These are phyloP conservation scores for Stephanodiscus triporus DNA, from an alignment of 108 stramenopile genomes.

Conservation along the genomic window DNA sequence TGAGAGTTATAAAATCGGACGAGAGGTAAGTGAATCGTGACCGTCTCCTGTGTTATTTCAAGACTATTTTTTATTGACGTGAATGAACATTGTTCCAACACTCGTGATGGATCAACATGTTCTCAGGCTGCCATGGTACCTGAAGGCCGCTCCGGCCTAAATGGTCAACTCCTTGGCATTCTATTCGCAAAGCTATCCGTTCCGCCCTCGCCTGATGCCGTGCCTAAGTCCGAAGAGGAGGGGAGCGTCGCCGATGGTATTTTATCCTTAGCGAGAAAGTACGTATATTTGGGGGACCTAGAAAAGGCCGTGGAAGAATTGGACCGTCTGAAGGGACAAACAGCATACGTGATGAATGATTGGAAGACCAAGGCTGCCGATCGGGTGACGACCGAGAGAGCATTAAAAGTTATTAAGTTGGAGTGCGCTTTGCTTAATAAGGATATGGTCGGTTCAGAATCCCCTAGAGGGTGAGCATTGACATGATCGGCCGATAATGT, in stretches of 20 bases:
- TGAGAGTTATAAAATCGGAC: slow-evolving; percentile 57
- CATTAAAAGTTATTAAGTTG: slow-evolving; percentile 80
- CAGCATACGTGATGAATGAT: slow-evolving; percentile 73
- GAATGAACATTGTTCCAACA: neutral
- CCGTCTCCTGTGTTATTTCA: too few relatives aligned
- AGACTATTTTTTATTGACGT: neutral
- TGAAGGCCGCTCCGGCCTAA: slow-evolving; percentile 62
- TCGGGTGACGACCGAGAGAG: slow-evolving; percentile 77
- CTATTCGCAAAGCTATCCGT: slow-evolving; percentile 69
- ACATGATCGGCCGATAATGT: neutral
- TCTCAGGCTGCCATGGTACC: slow-evolving; percentile 74
- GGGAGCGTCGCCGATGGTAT: slow-evolving; percentile 65
- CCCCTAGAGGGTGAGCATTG: neutral
- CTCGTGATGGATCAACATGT: neutral
- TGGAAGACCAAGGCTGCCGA: slow-evolving; percentile 75
- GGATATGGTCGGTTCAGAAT: slow-evolving; percentile 44
- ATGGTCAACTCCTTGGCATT: slow-evolving; percentile 80
- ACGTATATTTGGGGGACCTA: slow-evolving; percentile 77
- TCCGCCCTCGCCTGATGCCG: slow-evolving; percentile 67
- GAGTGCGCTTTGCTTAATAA: slow-evolving; percentile 84
- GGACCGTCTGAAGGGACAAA: slow-evolving; percentile 72
- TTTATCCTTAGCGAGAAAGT: slow-evolving; percentile 65
- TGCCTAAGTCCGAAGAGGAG: slow-evolving; percentile 62
- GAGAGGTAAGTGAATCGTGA: slow-evolving; percentile 41
- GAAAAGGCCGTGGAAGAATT: slow-evolving; percentile 72